Evolutionary conservation across 164 flowering plant genomes (phyloP).

Genomic region (Magnolia kwangsiensis): DNA sequence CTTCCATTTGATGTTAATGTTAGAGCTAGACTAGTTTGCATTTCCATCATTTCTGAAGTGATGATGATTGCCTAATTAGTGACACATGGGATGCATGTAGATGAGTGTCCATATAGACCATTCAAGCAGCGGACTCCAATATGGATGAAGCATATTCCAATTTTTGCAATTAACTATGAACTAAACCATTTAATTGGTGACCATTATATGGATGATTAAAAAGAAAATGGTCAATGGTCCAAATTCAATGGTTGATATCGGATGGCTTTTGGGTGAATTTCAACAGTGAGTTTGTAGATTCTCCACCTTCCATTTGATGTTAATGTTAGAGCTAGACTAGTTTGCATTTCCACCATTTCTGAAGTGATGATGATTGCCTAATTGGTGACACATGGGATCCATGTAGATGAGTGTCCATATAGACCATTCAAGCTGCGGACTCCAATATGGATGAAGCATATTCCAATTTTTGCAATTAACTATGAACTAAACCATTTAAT

Average conservation of each 20-base stretch:
- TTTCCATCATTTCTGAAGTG: neutral
- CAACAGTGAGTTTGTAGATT: slow-evolving; percentile 1
- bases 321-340: neutral
- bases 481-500: no score
- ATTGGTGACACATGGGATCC: neutral
- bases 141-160: neutral
- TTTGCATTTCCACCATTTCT: neutral
- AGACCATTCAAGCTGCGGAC: neutral
- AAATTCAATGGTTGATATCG: neutral
- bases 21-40: neutral
- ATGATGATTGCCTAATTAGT: no score
- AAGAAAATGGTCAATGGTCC: neutral
- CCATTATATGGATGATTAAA: neutral
- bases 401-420: no score
- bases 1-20: slow-evolving; percentile 1
- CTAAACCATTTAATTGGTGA: no score
- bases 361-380: neutral
- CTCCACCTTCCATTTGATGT: slow-evolving; percentile 3
- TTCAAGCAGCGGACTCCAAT: neutral
- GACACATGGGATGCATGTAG: neutral
- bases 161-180: no score
- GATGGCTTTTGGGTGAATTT: slow-evolving; percentile 39
- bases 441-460: neutral
- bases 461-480: neutral
- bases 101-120: neutral